Evolutionary conservation across 2,329 filamentous ascomycete species (phyloP).

Genomic region (Penicillium thymicola): DNA sequence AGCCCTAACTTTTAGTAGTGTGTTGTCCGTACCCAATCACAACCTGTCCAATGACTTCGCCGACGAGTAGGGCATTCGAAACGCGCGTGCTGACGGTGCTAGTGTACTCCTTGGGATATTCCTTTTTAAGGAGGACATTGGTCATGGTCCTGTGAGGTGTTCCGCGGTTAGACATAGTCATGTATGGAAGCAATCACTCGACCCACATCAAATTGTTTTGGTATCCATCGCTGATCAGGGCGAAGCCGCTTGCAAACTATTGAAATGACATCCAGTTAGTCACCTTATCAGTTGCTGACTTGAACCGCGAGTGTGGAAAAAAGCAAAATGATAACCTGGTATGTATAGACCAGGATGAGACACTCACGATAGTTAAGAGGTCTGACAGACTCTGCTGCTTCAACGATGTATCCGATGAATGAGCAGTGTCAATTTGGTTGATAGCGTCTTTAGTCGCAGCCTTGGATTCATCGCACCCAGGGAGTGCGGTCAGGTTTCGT

Average conservation of each 20-base stretch:
- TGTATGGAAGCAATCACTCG: neutral
- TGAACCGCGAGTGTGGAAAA: neutral
- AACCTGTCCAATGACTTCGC: slow-evolving; percentile 28
- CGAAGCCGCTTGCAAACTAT: slow-evolving; percentile 30
- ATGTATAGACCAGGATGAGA: neutral
- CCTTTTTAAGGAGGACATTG: slow-evolving; percentile 28
- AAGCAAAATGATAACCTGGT: neutral
- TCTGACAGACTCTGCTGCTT: slow-evolving; percentile 27
- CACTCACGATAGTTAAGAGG: slow-evolving; percentile 27
- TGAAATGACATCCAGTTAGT: neutral
- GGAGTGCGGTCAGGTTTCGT: neutral
- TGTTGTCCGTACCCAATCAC: slow-evolving; percentile 22
- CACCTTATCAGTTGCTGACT: too few species aligned
- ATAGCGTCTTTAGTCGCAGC: neutral
- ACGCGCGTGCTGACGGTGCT: slow-evolving; percentile 28
- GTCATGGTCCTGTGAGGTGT: slow-evolving; percentile 24
- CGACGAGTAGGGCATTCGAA: slow-evolving; percentile 29
- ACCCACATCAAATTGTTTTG: slow-evolving; percentile 31
- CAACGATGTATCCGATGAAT: slow-evolving; percentile 14
- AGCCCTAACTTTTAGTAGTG: neutral
- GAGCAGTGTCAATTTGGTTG: neutral
- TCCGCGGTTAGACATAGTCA: neutral
- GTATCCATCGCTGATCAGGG: slow-evolving; percentile 32
- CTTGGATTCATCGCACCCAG: neutral
- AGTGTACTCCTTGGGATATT: slow-evolving; percentile 27